Evolutionary conservation across 148 eudicot species (phyloP), one percentile per base, ranked within the genome.

Genomic region (Camellia granthamiana): DNA sequence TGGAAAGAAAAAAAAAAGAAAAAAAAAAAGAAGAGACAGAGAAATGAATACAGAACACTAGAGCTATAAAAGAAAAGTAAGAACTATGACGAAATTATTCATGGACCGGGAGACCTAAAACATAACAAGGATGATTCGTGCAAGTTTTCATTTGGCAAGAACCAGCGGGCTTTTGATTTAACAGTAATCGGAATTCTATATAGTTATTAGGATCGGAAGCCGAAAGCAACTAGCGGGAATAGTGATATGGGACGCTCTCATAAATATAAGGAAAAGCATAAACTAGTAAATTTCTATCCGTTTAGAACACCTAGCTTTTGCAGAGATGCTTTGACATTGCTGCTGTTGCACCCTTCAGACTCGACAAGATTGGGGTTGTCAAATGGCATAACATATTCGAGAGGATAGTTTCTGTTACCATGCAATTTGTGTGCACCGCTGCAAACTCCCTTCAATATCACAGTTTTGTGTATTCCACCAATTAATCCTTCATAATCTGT

Each of bases 381-480:
- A 0, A 42, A 66, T 6, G 82, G 77, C 44, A 81, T 6, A 23
- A 86, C 88, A 47, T 86, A 80, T 74, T 81, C 79, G 21, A 86
- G 86, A 75, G 88, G 86, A 71, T 86, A 86, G 84, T 55, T 86
- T 69, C 88, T 75, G 81, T 81, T 78, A 19, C 56, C 51, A 55
- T 86, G 84, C 4, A 86, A 63, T 21, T 77, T 79, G 10, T 19
- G 30, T 19, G 68, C 78, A 19, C 68, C 77, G 0, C 21, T 47
- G 76, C 86, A 81, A 14, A 65, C 69, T 56, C 88, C 88, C 63
- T 76, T 86, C 67, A 86, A 42, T 74, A 86, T 70, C 13, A 88
- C 85, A 44, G 87, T 85, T 62, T 86, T 88, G 85, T 88, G 90
- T n/a, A 82, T 47, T 43, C 90, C 90, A 59, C 88, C 87, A 8